Evolutionary conservation across 2,329 filamentous ascomycete genomes (phyloP).

Genomic region (Knufia fluminis): DNA sequence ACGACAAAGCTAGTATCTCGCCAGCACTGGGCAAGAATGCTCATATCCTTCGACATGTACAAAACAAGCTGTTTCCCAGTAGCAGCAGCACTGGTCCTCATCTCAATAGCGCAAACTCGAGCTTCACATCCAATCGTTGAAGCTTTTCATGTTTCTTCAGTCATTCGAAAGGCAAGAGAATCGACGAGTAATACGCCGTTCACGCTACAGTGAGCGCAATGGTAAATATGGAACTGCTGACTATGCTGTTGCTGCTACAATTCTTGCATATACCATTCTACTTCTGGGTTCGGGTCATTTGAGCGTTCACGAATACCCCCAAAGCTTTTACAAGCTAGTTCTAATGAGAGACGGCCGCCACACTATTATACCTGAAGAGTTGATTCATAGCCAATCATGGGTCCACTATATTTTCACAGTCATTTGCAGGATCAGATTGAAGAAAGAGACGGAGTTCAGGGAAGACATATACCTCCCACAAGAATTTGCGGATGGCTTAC

Average conservation of each 20-base stretch:
- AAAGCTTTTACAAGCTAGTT: slow-evolving; percentile 5
- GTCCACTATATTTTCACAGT: background rate
- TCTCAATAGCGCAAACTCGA: slow-evolving; percentile 3
- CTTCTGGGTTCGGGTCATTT: slow-evolving; percentile 5
- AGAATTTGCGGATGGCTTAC: background rate
- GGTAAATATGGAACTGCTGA: background rate
- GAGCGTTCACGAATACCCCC: slow-evolving; percentile 2
- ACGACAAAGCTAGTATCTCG: slow-evolving; percentile 59
- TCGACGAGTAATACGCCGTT: background rate
- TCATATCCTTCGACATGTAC: slow-evolving; percentile 56
- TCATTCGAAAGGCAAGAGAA: background rate
- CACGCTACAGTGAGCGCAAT: background rate
- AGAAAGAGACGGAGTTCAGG: background rate
- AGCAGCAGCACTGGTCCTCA: background rate
- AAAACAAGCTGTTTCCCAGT: slow-evolving; percentile 31
- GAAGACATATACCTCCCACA: background rate
- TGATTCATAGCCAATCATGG: too few relatives aligned
- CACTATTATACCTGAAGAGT: background rate
- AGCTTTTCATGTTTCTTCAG: background rate
- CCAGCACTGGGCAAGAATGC: slow-evolving; percentile 67
- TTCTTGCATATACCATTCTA: background rate
- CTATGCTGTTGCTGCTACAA: background rate
- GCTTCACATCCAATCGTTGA: slow-evolving; percentile 5
- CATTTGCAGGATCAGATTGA: background rate
- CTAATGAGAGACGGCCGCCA: slow-evolving; percentile 2